Conservation (phyloP, 192 early-diverging fungal species). For the Ambispora gerdemannii region DNA sequence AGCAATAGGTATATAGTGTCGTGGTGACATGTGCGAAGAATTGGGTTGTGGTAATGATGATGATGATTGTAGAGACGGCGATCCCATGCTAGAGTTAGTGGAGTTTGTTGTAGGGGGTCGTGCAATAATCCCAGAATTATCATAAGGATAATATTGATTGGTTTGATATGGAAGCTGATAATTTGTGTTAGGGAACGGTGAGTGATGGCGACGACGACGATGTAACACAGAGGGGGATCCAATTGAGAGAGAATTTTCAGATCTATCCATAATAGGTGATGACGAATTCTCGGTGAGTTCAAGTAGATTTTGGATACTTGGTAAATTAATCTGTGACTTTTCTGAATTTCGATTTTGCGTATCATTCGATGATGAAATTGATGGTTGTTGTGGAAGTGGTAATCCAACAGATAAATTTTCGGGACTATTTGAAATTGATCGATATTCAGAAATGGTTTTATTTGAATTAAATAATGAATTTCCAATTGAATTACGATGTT, state of each 20-base stretch:
- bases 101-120: neutral
- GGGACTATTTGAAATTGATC: neutral
- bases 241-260: neutral
- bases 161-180: constrained; percentile 1
- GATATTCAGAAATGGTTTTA: neutral
- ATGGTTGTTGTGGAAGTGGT: neutral
- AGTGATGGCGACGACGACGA: neutral
- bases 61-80: neutral
- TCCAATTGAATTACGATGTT: neutral
- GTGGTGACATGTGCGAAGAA: neutral
- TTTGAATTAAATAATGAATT: neutral
- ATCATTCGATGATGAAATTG: neutral
- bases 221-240: neutral
- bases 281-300: neutral
- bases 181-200: constrained; percentile 6
- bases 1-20: constrained; percentile 29
- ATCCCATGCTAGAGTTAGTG: neutral
- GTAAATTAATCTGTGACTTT: constrained; percentile 21
- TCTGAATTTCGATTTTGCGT: neutral
- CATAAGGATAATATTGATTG: constrained; percentile 4
- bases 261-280: neutral
- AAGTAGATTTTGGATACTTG: constrained; percentile 22
- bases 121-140: neutral
- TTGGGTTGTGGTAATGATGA: neutral
- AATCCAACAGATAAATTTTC: neutral